Evolutionary conservation across 176 grass and related monocot species (phyloP).

Genomic region (Otatea glauca): DNA sequence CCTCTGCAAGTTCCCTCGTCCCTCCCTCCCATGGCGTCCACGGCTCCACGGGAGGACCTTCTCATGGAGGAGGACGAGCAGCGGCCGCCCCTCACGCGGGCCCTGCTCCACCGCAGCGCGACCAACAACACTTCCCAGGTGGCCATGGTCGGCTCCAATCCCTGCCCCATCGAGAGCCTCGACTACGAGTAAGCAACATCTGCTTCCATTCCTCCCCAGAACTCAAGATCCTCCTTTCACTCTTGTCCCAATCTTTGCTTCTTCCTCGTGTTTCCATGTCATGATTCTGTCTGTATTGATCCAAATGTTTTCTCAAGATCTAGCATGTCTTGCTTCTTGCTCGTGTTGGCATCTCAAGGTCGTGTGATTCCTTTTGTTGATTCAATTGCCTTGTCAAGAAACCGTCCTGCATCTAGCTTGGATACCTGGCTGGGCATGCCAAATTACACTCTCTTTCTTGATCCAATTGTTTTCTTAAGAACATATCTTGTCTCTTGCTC

Average conservation of each 20-base stretch:
- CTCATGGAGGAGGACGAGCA: slow-evolving; percentile 40
- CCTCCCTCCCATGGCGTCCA: slow-evolving; percentile 30
- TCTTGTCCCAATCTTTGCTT: neutral
- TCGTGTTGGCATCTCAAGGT: neutral
- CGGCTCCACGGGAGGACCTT: slow-evolving; percentile 28
- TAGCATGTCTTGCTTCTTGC: neutral
- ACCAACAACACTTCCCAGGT: slow-evolving; percentile 85
- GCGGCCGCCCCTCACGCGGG: slow-evolving; percentile 32
- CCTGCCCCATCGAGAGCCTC: slow-evolving; percentile 93
- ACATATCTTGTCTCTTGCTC: neutral
- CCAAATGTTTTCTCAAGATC: neutral
- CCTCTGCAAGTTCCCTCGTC: neutral
- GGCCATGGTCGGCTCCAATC: slow-evolving; percentile 95
- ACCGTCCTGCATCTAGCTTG: neutral
- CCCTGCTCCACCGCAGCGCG: slow-evolving; percentile 63
- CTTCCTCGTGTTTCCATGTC: neutral
- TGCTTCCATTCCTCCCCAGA: neutral
- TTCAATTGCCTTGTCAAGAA: neutral
- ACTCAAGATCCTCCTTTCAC: neutral
- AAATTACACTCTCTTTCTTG: neutral
- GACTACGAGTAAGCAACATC: slow-evolving; percentile 74
- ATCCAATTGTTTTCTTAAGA: neutral
- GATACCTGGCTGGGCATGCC: neutral
- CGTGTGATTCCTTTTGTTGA: neutral
- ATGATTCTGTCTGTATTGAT: neutral